Evolutionary conservation across 129 eudicot genomes (phyloP), one percentile per base, ranked within the genome.

Genomic region (Flaveria linearis): DNA sequence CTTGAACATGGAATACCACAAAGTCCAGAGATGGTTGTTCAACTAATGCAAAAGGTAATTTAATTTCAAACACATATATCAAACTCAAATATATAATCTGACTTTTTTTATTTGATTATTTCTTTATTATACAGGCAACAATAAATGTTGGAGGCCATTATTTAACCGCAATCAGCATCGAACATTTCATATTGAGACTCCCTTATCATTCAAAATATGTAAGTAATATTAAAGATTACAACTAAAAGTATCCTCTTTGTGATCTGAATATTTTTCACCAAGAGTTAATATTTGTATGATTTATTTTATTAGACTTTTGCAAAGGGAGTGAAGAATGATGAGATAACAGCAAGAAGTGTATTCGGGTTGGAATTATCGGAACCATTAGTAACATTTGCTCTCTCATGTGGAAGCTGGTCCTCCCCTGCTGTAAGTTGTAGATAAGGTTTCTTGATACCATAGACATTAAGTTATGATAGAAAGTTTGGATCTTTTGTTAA

Each of bases 401-500:
- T 93, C 20, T 90, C 98, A 4, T 88, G 96, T 74, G 96, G 98
- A 86, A 93, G 98, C 87, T 90, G 96, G 96, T 93, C 98, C 83
- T 93, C 96, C 17, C 98, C 98, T 78, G 87, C 96, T 50, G 98
- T 92, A 90, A 92, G 98, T 90, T 81, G 73, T 80, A 64, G 79
- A 67, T 79, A 80, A 80, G 68, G 61, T 18, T 73, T 80, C 74
- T 73, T 65, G 68, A 58, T 73, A 43, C 36, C 23, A 61, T 17
- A 52, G 70, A 58, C 41, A 52, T 51, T 36, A 36, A 36, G 4
- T 52, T 16, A 64, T 64, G 42, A 28, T 26, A 12, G 28, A 64
- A 64, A 15, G 6, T 16, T 33, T n/a, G n/a, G 6, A 33, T 16
- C 23, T 15, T 64, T 6, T 61, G 67, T 26, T 26, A 11, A 61